Percentiles rank a stretch among this genome's conserved stretches.
Conservation (phyloP, 1,284 basidiomycete species). For the Melampsora abietis-canadensis region DNA sequence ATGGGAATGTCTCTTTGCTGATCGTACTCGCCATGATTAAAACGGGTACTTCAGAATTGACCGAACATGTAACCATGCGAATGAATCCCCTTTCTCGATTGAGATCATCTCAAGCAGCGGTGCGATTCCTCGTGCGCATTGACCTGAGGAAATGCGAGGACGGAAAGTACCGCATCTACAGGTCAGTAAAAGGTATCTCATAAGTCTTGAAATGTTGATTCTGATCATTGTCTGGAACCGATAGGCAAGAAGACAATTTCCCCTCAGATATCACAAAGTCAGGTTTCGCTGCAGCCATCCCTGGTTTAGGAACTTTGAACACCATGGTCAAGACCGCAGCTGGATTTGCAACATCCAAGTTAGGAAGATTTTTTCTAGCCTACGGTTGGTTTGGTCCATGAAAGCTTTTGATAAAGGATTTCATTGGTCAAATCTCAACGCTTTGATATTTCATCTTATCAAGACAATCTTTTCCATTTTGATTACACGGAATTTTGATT, state of each 20-base stretch:
- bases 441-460: no score
- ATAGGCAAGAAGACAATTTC: constrained; percentile 38
- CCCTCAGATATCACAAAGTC: constrained; percentile 32
- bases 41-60: constrained; percentile 14
- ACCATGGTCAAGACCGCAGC: no score
- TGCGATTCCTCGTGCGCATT: constrained; percentile 22
- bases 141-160: constrained; percentile 18
- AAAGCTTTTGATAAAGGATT: no score
- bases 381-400: no score
- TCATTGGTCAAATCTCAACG: no score
- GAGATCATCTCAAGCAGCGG: neutral
- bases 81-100: neutral
- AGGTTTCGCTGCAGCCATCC: neutral
- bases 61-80: neutral
- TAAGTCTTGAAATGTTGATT: neutral
- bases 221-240: neutral
- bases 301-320: no score
- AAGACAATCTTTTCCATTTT: no score
- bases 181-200: constrained; percentile 1
- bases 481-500: no score
- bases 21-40: neutral
- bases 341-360: no score
- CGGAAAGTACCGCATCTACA: constrained; percentile 35
- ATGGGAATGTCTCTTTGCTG: neutral
- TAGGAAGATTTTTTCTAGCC: no score